Base-by-base conservation (phyloP, 1,139 yeast species). In the Meyerozyma sp. region DNA sequence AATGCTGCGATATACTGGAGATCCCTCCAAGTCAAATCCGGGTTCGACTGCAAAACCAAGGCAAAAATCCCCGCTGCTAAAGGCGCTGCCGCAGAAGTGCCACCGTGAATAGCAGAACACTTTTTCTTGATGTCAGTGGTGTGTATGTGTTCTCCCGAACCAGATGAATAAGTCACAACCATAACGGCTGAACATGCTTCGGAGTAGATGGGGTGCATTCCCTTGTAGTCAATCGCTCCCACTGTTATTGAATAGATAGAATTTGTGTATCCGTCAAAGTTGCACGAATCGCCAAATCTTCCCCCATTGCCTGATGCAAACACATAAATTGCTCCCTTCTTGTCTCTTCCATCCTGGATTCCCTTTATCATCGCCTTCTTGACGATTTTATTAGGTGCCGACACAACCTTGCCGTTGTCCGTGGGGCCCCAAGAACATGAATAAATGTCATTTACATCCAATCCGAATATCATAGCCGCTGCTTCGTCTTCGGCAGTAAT, bases 371-470 rank as follows among this genome's bases (percentile, higher is more conserved):
- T 76, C 1, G 98, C 95, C 50, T 86, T 81, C 54, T 80, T 78
- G 9, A 93, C 96, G 30, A 91, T 57, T 32, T 68, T 60, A 23
- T 89, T 88, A 0, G 98, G 98, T 5, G 80, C 95, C 40, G 88
- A 89, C 73, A 93, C 79, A 0, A 96, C 80, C 48, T 63, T 73
- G 0, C 98, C 99, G 61, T 91, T 87, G 62, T 94, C 99, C 1
- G 91, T 79, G 1, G 99, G 99, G 2, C 99, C 99, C 99, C 99
- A 94, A 4, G 96, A 89, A 63, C 99, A 94, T 3, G 96, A 88
- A 62, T 89, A 94, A 34, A 94, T 93, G 62, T 91, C 96, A 60
- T 93, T 93, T 9, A 76, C 73, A 48, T 88, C 91, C 55, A 85
- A 70, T 0, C 83, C 94, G 63, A 84, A 86, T 37, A 86, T 74